Conservation (phyloP, 345 rosid genomes). For the Erucastrum elatum region DNA sequence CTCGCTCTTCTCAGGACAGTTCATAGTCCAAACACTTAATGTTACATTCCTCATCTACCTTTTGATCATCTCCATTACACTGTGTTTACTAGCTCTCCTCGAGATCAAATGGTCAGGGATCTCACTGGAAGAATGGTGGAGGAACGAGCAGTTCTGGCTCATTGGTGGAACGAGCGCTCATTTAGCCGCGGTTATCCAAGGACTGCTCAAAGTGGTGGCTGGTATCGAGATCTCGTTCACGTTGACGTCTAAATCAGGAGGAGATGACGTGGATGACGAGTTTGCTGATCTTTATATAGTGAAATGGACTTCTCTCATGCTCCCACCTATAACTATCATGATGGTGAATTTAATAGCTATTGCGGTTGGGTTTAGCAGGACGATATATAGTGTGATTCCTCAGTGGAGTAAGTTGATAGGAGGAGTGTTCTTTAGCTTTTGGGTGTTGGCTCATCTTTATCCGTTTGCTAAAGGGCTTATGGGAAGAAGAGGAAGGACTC, state of each 20-base stretch:
- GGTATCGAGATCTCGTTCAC: slow-evolving; percentile 99
- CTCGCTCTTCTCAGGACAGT: slow-evolving; percentile 96
- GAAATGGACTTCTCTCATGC: slow-evolving; percentile 89
- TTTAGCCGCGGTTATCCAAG: slow-evolving; percentile 94
- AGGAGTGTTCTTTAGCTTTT: slow-evolving; percentile 96
- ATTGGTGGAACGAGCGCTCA: slow-evolving; percentile 98
- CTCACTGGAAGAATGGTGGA: slow-evolving; percentile 93
- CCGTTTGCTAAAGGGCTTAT: slow-evolving; percentile 96
- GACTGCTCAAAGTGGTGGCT: slow-evolving; percentile 82
- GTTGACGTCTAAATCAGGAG: slow-evolving; percentile 82
- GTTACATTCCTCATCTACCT: slow-evolving; percentile 85
- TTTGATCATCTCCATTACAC: slow-evolving; percentile 67
- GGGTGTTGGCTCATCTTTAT: slow-evolving; percentile 97
- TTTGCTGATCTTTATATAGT: slow-evolving; percentile 84
- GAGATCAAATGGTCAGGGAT: slow-evolving; percentile 99
- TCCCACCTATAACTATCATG: slow-evolving; percentile 93
- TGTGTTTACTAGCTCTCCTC: slow-evolving; percentile 77
- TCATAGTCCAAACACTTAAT: slow-evolving; percentile 79
- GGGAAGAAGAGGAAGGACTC: slow-evolving; percentile 98
- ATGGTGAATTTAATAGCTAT: slow-evolving; percentile 90
- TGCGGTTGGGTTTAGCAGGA: slow-evolving; percentile 89
- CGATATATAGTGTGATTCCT: slow-evolving; percentile 80
- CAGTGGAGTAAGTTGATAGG: slow-evolving; percentile 91
- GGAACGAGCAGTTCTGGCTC: slow-evolving; percentile 97
- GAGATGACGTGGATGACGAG: slow-evolving; percentile 90